Conservation (phyloP, 1,139 yeast species). For the Yamadazyma jaroonii region DNA sequence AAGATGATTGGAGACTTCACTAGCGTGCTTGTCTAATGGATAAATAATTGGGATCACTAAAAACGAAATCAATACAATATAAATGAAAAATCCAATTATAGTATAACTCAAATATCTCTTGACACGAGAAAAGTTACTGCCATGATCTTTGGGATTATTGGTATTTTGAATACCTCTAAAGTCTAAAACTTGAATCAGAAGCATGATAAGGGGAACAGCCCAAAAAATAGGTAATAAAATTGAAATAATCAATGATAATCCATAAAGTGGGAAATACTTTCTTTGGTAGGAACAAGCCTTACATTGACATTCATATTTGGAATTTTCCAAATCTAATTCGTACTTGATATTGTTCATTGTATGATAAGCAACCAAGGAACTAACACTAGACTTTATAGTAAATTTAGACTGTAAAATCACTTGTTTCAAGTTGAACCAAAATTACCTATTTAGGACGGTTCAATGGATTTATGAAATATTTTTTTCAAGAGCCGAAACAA, state of each 20-base stretch:
- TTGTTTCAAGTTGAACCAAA: slow-evolving; percentile 2
- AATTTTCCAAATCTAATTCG: slow-evolving; percentile 6
- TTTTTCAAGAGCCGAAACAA: too few relatives aligned
- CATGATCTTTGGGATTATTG: slow-evolving; percentile 4
- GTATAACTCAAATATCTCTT: slow-evolving; percentile 4
- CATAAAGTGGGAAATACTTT: slow-evolving; percentile 2
- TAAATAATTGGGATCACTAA: slow-evolving; percentile 4
- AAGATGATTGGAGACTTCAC: not conserved
- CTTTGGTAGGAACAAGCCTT: slow-evolving; percentile 14
- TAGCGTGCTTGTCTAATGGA: not conserved
- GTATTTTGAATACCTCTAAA: slow-evolving; percentile 3
- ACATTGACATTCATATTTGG: slow-evolving; percentile 16
- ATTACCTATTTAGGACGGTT: slow-evolving; percentile 12
- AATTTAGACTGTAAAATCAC: not conserved
- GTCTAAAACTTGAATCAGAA: not conserved
- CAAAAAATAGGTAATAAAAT: slow-evolving; percentile 22
- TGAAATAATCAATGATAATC: slow-evolving; percentile 16
- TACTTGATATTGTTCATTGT: not conserved
- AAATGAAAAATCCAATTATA: slow-evolving; percentile 3
- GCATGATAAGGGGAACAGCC: slow-evolving; percentile 9
- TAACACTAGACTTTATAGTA: too few relatives aligned
- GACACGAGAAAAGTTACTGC: not conserved
- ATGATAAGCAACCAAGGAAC: too few relatives aligned
- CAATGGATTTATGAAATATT: slow-evolving; percentile 8
- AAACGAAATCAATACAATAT: slow-evolving; percentile 6